A percentile compares a stretch with the other conserved stretches of the same genome.
phyloP scores from a whole-genome alignment of 2,329 filamentous ascomycete genomes.

The Thielaviopsis euricoi region DNA sequence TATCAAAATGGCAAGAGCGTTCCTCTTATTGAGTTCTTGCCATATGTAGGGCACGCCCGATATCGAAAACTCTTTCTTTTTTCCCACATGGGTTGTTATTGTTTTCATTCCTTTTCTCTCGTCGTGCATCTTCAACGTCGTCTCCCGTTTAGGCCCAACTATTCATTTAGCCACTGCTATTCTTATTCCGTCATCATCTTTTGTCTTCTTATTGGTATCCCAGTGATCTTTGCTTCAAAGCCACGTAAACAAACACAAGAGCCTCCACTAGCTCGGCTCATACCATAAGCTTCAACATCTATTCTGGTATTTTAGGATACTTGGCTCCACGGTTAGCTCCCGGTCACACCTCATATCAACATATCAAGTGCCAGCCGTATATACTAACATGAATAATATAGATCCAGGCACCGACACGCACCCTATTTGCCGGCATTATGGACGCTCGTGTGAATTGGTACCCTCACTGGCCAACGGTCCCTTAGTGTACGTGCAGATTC shows the following conservation, averaged over 20 bases:
- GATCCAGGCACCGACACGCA: neutral
- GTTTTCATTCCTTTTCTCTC: too few species aligned
- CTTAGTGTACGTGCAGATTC: neutral
- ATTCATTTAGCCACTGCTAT: neutral
- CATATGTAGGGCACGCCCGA: too few species aligned
- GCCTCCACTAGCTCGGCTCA: neutral
- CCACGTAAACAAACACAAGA: neutral
- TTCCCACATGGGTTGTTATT: neutral
- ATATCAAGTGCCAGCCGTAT: neutral
- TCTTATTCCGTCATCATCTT: neutral
- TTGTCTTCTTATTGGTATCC: neutral
- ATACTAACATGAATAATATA: neutral
- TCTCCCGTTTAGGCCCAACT: neutral
- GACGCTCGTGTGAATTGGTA: neutral
- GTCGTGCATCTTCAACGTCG: neutral
- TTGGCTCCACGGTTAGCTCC: neutral
- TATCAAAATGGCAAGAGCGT: neutral
- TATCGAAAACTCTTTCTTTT: neutral
- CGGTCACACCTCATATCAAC: neutral
- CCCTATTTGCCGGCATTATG: neutral
- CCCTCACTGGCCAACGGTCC: neutral
- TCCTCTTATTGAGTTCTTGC: neutral
- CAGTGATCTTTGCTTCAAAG: neutral
- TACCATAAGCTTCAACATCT: neutral
- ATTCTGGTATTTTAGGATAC: neutral